These are phyloP conservation scores for Colletotrichum filicis DNA, from an alignment of 2,329 filamentous ascomycete species.

Conservation along the genomic window DNA sequence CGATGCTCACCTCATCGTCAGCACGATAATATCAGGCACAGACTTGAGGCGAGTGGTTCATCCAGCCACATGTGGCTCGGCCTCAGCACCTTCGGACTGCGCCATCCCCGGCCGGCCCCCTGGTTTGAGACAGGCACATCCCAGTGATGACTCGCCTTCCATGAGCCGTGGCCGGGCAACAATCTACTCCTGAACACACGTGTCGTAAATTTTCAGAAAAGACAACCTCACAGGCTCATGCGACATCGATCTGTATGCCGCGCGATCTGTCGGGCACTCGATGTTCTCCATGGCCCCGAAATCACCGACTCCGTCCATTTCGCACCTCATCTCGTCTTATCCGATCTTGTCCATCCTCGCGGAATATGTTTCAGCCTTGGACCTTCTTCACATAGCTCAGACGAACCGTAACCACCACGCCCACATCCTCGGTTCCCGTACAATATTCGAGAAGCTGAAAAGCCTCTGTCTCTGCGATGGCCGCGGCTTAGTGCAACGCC, in stretches of 20 bases:
- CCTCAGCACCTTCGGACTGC: not conserved
- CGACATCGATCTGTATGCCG: not conserved
- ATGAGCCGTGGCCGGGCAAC: not conserved
- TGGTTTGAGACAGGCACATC: not conserved
- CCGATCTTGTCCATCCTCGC: slow-evolving; percentile 23
- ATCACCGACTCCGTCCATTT: not conserved
- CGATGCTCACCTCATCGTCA: not conserved
- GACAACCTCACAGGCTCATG: not conserved
- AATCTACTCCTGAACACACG: not conserved
- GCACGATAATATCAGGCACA: not conserved
- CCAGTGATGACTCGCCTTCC: not conserved
- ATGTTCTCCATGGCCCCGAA: not conserved
- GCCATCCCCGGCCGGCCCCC: not conserved
- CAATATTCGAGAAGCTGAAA: slow-evolving; percentile 23
- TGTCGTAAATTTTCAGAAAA: not conserved
- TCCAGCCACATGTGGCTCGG: not conserved
- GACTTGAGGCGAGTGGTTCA: not conserved
- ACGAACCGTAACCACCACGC: slow-evolving; percentile 13
- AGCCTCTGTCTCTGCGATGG: slow-evolving; percentile 29
- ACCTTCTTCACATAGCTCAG: slow-evolving; percentile 22
- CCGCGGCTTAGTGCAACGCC: slow-evolving; percentile 19
- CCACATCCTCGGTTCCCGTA: slow-evolving; percentile 6
- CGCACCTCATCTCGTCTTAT: slow-evolving; percentile 11
- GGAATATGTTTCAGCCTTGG: slow-evolving; percentile 10
- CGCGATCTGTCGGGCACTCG: not conserved